A percentile compares a stretch with the other conserved stretches of the same genome.
Conservation (phyloP, 176 grass and related monocot species). For the Oryza punctata region DNA sequence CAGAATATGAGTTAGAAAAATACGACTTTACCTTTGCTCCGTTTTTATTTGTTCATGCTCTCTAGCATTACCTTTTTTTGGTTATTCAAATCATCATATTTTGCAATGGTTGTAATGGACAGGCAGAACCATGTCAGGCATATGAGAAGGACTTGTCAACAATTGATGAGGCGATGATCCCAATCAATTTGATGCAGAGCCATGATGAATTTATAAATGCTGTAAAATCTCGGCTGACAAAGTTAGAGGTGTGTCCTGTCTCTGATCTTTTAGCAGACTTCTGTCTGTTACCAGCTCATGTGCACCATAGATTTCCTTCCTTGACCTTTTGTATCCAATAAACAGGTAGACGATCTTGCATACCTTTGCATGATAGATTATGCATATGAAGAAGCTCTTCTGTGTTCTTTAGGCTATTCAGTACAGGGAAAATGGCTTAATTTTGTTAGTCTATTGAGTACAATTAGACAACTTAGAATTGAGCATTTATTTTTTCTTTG, state of each 20-base stretch:
- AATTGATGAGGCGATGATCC: conserved; percentile 49
- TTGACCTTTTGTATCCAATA: conserved; percentile 8
- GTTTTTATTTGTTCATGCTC: conserved; percentile 25
- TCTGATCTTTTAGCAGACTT: conserved; percentile 22
- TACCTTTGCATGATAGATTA: conserved; percentile 19
- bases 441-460: background rate
- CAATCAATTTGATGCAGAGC: conserved; percentile 58
- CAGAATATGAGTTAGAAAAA: background rate
- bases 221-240: conserved; percentile 94
- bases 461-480: conserved; percentile 11
- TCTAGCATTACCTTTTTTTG: conserved; percentile 28
- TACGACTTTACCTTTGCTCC: background rate
- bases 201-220: conserved; percentile 86
- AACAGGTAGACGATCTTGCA: background rate
- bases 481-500: background rate
- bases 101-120: conserved; percentile 31
- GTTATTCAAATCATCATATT: conserved; percentile 30
- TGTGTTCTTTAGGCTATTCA: conserved; percentile 16
- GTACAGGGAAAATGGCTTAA: background rate
- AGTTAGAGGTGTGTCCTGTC: conserved; percentile 64
- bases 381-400: conserved; percentile 8
- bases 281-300: conserved; percentile 30
- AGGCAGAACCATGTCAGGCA: conserved; percentile 44
- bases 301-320: background rate
- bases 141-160: conserved; percentile 59